Evolutionary conservation across 805 yeast species (phyloP), one percentile per base, ranked within the genome.

Genomic region (Myxozyma lipomycoides): DNA sequence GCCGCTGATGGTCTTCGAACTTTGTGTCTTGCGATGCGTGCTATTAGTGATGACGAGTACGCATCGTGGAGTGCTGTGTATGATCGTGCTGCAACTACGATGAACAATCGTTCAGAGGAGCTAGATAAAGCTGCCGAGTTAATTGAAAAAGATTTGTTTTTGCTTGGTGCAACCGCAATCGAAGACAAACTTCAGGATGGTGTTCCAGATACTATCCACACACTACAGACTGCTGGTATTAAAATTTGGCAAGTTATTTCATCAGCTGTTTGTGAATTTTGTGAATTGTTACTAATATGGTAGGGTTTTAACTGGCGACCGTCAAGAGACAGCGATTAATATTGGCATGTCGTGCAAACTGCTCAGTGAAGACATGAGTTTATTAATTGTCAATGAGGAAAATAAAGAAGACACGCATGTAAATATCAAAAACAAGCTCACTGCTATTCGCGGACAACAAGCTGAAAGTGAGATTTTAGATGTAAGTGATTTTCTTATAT

Each of bases 111-210:
- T 67, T 70, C 83, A 23, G 81, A 81, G 24, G 82, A 81, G 63
- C 72, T 95, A 48, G 98, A 90, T 63, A 86, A 78, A 6, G 95
- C 85, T 10, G 98, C 98, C 0, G 96, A 91, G 62, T 61, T 81
- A 48, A 89, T 93, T 55, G 99, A 93, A 67, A 77, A 73, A 34
- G 84, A 86, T 54, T 71, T 93, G 58, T 83, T 82, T 54, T 70
- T 93, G 36, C 71, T 93, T 17, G 99, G 99, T 36, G 98, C 98
- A 1, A 95, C 98, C 34, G 99, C 98, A 1, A 93, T 93, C 65
- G 99, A 93, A 67, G 99, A 93, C 67, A 91, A 93, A 65, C 73
- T 93, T 43, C 99, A 93, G 71, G 98, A 91, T 51, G 98, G 97
- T 37, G 99, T 93, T 19, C 98, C 99, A 1, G 98, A 93, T 59